phyloP scores from a whole-genome alignment of 1,139 yeast species.

The Cylindricascospora bacillispora region DNA sequence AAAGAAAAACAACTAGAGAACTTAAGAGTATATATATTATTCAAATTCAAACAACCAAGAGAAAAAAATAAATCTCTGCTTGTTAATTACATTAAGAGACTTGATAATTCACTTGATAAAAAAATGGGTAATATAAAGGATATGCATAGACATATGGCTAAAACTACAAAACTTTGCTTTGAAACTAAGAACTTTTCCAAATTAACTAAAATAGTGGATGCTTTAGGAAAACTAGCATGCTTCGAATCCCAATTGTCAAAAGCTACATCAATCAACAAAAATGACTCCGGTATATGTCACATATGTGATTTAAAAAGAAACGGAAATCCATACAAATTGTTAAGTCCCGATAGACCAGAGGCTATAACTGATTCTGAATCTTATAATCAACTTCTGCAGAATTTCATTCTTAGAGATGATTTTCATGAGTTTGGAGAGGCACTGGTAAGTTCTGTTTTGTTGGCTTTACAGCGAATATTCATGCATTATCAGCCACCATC shows the following conservation, averaged over 20 bases:
- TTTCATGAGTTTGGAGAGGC: constrained; percentile 17
- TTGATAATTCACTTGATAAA: neutral
- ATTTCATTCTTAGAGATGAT: constrained; percentile 11
- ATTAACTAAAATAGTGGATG: constrained; percentile 10
- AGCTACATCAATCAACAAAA: neutral
- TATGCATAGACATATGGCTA: constrained; percentile 8
- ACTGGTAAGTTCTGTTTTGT: constrained; percentile 32
- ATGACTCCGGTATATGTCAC: constrained; percentile 24
- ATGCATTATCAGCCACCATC: constrained; percentile 36
- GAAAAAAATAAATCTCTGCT: neutral
- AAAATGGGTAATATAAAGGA: constrained; percentile 3
- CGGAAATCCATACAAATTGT: constrained; percentile 10
- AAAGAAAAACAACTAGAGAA: constrained; percentile 15
- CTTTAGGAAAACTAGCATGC: constrained; percentile 17
- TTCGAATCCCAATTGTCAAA: constrained; percentile 6
- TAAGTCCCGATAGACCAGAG: constrained; percentile 24
- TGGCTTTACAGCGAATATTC: constrained; percentile 36
- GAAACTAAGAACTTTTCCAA: constrained; percentile 9
- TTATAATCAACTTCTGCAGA: constrained; percentile 16
- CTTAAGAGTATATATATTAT: constrained; percentile 9
- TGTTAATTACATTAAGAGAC: neutral
- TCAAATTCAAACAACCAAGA: constrained; percentile 4
- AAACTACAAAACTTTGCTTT: constrained; percentile 9
- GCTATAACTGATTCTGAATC: constrained; percentile 12
- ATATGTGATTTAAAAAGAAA: constrained; percentile 29